A percentile compares a stretch with the other conserved stretches of the same genome.
phyloP scores from a whole-genome alignment of 2,329 filamentous ascomycete genomes.

The Pyricularia grisea region DNA sequence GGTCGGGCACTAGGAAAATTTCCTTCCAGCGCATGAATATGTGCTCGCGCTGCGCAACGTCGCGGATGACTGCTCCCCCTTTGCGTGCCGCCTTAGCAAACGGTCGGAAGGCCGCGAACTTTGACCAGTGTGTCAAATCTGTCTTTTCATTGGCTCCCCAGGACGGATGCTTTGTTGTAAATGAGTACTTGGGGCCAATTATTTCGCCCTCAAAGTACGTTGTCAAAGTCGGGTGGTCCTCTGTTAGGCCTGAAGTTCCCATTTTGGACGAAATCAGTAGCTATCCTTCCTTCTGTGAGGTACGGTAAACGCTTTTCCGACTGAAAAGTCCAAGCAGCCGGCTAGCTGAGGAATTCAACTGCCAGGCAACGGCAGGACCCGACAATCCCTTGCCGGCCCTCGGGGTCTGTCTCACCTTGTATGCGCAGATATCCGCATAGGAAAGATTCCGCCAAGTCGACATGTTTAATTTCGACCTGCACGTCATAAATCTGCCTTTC shows the following conservation, averaged over 20 bases:
- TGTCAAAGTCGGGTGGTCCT: conserved; percentile 93
- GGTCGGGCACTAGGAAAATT: conserved; percentile 92
- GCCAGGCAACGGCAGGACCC: not conserved
- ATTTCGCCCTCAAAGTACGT: conserved; percentile 99
- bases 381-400: not conserved
- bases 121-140: conserved; percentile 86
- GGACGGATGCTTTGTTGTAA: conserved; percentile 76
- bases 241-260: conserved; percentile 62
- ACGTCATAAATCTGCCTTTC: conserved; percentile 92
- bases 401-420: conserved; percentile 53
- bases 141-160: conserved; percentile 92
- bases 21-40: conserved; percentile 99
- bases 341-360: conserved; percentile 3
- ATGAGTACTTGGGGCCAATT: conserved; percentile 90
- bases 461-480: conserved; percentile 93
- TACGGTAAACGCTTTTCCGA: not conserved
- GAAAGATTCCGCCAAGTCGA: conserved; percentile 89
- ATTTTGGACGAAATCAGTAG: not conserved
- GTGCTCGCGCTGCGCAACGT: conserved; percentile 72
- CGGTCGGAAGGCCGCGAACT: conserved; percentile 79
- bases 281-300: not conserved
- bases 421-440: conserved; percentile 93
- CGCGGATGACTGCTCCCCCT: conserved; percentile 48
- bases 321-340: not conserved
- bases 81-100: conserved; percentile 53